Evolutionary conservation across 2,329 filamentous ascomycete genomes (phyloP), one percentile per base, ranked within the genome.

Genomic region (Knufia petricola): DNA sequence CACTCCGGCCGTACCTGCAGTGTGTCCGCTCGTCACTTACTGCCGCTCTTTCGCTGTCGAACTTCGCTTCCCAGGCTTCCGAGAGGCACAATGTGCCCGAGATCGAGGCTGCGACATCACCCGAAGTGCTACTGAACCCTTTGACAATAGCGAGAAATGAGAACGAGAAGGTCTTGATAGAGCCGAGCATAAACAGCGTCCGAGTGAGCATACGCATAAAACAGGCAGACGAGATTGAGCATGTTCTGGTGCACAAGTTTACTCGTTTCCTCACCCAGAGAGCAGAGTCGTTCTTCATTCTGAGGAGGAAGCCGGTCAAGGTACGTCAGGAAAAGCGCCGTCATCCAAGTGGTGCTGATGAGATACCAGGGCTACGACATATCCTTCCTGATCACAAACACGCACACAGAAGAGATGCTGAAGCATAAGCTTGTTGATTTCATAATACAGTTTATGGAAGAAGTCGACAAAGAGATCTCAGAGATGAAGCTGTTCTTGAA

Each of bases 401-500:
- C 92, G 74, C 92, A 98, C 63, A 96, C 92, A 3, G 92, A 96
- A 68, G 86, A 94, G 66, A 95, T 98, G 88, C 69, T 96, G 65
- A 96, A 96, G 75, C 90, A 98, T 67, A 96, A 98, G 74, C 76
- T 98, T 59, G 94, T 98, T 28, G 92, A 98, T 67, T 98, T 98
- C 63, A 94, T 98, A 59, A 95, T 98, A 57, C 84, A 96, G 63
- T 98, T 98, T 63, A 96, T 98, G 90, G 90, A 98, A 69, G 92
- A 98, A 67, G 94, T 98, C 3, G 94, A 98, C 69, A 98, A 98
- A 76, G 92, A 98, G 69, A 98, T 98, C 52, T 96, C 92, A 2
- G 94, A 98, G 72, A 96, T 98, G 92, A 98, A 98, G 78, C 84
- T 98, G 61, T 98, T 98, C 69, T 74, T 98, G 66, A 98, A 98